Conservation (phyloP, 345 rosid species). For the Limnanthes douglasii region DNA sequence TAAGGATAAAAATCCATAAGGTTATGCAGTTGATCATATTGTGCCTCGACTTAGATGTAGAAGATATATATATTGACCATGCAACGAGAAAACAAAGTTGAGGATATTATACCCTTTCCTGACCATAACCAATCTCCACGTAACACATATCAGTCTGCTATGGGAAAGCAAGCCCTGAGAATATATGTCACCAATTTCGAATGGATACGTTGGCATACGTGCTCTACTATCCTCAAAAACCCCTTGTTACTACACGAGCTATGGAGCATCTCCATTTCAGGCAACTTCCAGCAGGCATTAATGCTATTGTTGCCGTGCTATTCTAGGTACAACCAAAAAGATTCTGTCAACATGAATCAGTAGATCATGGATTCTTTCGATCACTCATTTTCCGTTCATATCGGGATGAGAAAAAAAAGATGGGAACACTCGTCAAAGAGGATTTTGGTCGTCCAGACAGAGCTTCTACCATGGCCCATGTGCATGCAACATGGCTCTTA, state of each 20-base stretch:
- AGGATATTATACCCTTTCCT: constrained; percentile 80
- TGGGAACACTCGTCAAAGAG: constrained; percentile 78
- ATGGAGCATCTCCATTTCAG: no score
- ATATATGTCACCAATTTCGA: constrained; percentile 75
- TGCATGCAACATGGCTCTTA: constrained; percentile 82
- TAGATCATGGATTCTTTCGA: constrained; percentile 78
- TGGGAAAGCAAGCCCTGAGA: constrained; percentile 92
- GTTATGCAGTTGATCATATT: no score
- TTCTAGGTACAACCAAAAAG: constrained; percentile 87
- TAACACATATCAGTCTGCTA: no score
- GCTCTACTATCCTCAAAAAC: no score
- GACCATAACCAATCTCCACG: constrained; percentile 77
- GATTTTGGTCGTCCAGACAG: no score
- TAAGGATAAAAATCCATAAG: no score
- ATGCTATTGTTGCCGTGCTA: constrained; percentile 77
- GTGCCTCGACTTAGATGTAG: no score
- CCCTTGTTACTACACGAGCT: no score
- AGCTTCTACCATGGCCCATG: constrained; percentile 52
- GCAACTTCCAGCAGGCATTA: constrained; percentile 86
- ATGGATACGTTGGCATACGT: constrained; percentile 74
- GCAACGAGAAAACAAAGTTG: no score
- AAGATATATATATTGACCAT: no score
- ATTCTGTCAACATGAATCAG: constrained; percentile 75
- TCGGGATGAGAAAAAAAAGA: constrained; percentile 77
- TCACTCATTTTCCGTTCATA: no score